phyloP scores from a whole-genome alignment of 2,329 filamentous ascomycete genomes.

The Ophiosphaerella korrae region DNA sequence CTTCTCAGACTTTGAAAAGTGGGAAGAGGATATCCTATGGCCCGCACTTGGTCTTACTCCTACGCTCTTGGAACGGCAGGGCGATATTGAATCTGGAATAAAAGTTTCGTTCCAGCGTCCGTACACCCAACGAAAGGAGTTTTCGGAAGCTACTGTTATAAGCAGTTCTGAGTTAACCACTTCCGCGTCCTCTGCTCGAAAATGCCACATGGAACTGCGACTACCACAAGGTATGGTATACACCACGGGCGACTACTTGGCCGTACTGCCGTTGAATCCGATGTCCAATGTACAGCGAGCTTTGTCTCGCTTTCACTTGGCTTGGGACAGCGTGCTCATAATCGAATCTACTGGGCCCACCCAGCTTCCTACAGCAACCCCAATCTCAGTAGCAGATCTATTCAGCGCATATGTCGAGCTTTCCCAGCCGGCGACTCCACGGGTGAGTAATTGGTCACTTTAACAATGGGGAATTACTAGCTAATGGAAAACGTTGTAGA shows the following conservation, averaged over 20 bases:
- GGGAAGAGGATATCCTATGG: slow-evolving; percentile 33
- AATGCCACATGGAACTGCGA: slow-evolving; percentile 21
- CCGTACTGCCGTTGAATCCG: slow-evolving; percentile 69
- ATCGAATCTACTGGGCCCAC: not conserved
- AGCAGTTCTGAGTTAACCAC: not conserved
- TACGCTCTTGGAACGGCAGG: slow-evolving; percentile 10
- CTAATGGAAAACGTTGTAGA: not conserved
- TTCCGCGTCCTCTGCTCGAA: not conserved
- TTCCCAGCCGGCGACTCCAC: not conserved
- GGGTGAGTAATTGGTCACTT: too few relatives aligned
- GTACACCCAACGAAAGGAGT: slow-evolving; percentile 8
- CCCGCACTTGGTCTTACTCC: slow-evolving; percentile 8
- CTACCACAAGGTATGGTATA: slow-evolving; percentile 58
- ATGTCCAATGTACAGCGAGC: slow-evolving; percentile 14
- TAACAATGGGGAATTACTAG: too few relatives aligned
- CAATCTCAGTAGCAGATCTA: not conserved
- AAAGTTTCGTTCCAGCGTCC: not conserved
- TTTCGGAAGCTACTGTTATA: slow-evolving; percentile 8
- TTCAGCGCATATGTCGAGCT: slow-evolving; percentile 4
- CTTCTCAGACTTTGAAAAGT: slow-evolving; percentile 40
- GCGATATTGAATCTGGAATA: not conserved
- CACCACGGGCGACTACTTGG: slow-evolving; percentile 73
- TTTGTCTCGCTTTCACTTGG: slow-evolving; percentile 11
- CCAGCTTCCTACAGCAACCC: not conserved
- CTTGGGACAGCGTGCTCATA: slow-evolving; percentile 16